Evolutionary conservation across 176 grass and related monocot species (phyloP), one percentile per base, ranked within the genome.

Genomic region (Musa troglodytarum): DNA sequence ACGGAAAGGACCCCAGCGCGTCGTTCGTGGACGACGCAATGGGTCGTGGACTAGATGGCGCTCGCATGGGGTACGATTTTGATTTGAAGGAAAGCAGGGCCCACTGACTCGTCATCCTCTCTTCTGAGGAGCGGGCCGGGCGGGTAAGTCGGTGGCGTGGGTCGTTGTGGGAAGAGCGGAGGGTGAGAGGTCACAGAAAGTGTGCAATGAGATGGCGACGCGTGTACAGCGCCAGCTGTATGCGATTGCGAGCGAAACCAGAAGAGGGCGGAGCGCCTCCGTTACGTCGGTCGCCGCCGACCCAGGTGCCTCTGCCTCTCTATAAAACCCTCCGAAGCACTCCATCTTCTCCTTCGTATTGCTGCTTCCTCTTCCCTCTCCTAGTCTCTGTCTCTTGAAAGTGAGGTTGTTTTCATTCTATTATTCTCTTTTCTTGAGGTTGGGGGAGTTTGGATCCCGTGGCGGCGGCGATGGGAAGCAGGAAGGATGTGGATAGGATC

Each of bases 391-490:
- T 43, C 34, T 43, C 34, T 43, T 43, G 34, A 43, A 43, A 43
- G 34, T 6, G 34, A 43, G 34, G 34, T 43, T 43, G 3, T 5
- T 43, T 43, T 5, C 3, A 3, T 43, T 43, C 4, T 43, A 43
- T 43, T 43, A 43, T 5, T 13, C 57, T 14, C 57, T 4, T 17
- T 17, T 16, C n/a, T 61, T 13, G 2, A n/a, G 57, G 5, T 61
- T 61, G 57, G 12, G 11, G 57, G n/a, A 6, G n/a, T 8, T 14
- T 61, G 5, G 57, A 20, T 17, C 57, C 16, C 5, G 0, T n/a
- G 57, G 57, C 57, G 57, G 57, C 57, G 57, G n/a, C 57, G 57
- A 61, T n/a, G 57, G n/a, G 57, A 14, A 61, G 57, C 57, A 61
- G 57, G 16, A 61, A 61, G 57, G 57, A 61, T n/a, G 57, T 61